Evolutionary conservation across 805 yeast genomes (phyloP).

Genomic region (Saturnispora sanitii): DNA sequence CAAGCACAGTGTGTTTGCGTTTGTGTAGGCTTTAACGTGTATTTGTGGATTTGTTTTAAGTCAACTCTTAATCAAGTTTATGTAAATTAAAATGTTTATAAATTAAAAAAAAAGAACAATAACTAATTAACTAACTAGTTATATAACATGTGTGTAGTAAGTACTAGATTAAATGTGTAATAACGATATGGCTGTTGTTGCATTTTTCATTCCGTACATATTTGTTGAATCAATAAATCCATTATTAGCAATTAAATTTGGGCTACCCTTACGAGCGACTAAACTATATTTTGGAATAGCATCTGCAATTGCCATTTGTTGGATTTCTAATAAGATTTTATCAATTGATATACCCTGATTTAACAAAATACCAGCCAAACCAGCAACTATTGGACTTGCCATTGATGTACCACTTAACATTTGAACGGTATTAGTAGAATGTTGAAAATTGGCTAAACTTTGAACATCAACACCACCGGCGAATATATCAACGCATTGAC

Average conservation of each 20-base stretch:
- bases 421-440: conserved; percentile 18
- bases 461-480: conserved; percentile 70
- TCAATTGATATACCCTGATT: conserved; percentile 38
- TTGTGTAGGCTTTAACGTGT: no score
- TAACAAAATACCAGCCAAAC: conserved; percentile 46
- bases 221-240: conserved; percentile 9
- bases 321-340: conserved; percentile 33
- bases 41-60: no score
- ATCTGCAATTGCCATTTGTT: conserved; percentile 38
- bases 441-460: conserved; percentile 33
- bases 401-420: conserved; percentile 68
- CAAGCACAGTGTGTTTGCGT: no score
- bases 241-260: conserved; percentile 42
- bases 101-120: no score
- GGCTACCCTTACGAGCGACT: conserved; percentile 42
- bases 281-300: conserved; percentile 39
- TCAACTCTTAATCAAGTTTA: no score
- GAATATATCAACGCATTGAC: conserved; percentile 78
- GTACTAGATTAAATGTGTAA: not conserved
- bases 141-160: not conserved
- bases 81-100: no score
- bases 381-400: conserved; percentile 72
- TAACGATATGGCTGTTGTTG: not conserved
- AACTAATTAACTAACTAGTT: no score
- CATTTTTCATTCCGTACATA: not conserved